Conservation (phyloP, 805 yeast genomes). For the Barnettozyma populi region DNA sequence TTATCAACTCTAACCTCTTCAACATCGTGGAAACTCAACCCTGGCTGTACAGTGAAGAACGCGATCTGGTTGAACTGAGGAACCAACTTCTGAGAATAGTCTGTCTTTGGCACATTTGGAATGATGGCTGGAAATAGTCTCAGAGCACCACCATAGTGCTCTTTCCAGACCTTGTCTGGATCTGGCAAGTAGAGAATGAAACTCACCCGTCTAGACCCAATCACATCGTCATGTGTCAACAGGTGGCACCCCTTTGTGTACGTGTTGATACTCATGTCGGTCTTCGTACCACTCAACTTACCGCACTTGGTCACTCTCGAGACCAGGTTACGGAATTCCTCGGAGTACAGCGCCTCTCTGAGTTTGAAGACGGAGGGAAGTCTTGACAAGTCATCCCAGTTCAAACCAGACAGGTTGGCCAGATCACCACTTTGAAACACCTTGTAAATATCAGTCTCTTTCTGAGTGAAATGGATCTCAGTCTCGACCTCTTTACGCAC, state of each 20-base stretch:
- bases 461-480: conserved; percentile 84
- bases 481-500: conserved; percentile 81
- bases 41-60: conserved; percentile 93
- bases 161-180: conserved; percentile 84
- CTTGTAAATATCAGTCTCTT: conserved; percentile 96
- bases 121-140: conserved; percentile 80
- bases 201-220: conserved; percentile 89
- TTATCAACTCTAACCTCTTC: conserved; percentile 93
- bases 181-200: conserved; percentile 91
- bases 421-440: conserved; percentile 87
- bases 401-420: conserved; percentile 84
- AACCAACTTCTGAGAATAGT: conserved; percentile 59
- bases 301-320: conserved; percentile 82
- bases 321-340: conserved; percentile 74
- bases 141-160: conserved; percentile 89
- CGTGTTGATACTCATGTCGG: conserved; percentile 89
- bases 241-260: conserved; percentile 92
- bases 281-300: conserved; percentile 80
- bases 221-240: conserved; percentile 94
- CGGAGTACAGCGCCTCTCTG: conserved; percentile 83
- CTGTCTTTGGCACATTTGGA: conserved; percentile 87
- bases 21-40: conserved; percentile 94
- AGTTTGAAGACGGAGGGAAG: conserved; percentile 73
- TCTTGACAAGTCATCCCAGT: conserved; percentile 65
- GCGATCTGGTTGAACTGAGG: conserved; percentile 97